Evolutionary conservation across 306 rosid species (phyloP).

Genomic region (Cucurbita maxima): DNA sequence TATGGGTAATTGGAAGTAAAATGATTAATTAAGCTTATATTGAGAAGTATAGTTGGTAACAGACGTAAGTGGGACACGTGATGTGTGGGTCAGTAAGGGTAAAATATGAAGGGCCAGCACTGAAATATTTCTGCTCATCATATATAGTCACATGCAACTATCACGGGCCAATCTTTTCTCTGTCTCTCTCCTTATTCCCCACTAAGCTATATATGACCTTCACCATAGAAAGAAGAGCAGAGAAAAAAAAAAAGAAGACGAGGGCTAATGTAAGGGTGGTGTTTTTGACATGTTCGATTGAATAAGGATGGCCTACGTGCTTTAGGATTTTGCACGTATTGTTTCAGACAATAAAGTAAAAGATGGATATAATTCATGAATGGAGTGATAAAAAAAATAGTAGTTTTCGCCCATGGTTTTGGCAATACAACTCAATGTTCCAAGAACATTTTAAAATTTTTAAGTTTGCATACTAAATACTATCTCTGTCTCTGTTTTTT

Average conservation of each 20-base stretch:
- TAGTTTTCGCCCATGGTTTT: background rate
- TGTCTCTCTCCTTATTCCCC: background rate
- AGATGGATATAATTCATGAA: background rate
- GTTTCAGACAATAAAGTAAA: background rate
- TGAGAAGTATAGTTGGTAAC: background rate
- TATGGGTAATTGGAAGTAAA: background rate
- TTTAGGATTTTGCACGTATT: background rate
- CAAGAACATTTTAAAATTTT: background rate
- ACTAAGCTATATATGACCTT: background rate
- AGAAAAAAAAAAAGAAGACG: background rate
- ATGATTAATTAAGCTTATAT: background rate
- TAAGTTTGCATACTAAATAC: too few relatives aligned
- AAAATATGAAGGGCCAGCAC: background rate
- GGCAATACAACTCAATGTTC: background rate
- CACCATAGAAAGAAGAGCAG: background rate
- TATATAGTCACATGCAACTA: slow-evolving; percentile 3
- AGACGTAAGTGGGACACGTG: background rate
- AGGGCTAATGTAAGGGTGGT: background rate
- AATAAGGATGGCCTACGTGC: background rate
- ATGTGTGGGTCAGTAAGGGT: background rate
- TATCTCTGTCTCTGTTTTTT: too few relatives aligned
- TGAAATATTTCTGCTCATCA: slow-evolving; percentile 4
- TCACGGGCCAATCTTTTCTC: slow-evolving; percentile 4
- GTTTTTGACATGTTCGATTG: background rate
- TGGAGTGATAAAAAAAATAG: too few relatives aligned